Percentiles rank a stretch among this genome's conserved stretches.
Evolutionary conservation across 306 rosid species (phyloP).

Genomic region (Betula pendula): DNA sequence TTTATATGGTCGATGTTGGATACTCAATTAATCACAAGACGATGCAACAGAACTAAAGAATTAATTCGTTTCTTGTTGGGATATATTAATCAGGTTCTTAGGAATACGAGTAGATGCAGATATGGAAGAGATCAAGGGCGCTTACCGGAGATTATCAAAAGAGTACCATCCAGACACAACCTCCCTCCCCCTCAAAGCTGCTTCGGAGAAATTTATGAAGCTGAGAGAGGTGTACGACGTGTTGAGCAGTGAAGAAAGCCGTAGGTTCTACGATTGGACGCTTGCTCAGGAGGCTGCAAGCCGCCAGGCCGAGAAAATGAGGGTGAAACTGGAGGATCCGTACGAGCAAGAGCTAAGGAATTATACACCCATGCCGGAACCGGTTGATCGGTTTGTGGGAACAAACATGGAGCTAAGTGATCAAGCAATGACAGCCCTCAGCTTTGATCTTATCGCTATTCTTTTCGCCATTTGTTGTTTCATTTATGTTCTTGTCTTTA

Average conservation of each 20-base stretch:
- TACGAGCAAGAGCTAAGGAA: slow-evolving; percentile 36
- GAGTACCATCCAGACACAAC: slow-evolving; percentile 99
- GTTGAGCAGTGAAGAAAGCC: slow-evolving; percentile 61
- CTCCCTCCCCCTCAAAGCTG: slow-evolving; percentile 79
- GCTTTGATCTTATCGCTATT: slow-evolving; percentile 62
- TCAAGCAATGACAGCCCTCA: slow-evolving; percentile 77
- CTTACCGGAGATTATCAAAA: slow-evolving; percentile 73
- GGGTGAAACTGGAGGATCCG: slow-evolving; percentile 80
- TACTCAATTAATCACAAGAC: too few species aligned
- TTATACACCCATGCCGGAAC: slow-evolving; percentile 64
- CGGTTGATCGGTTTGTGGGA: slow-evolving; percentile 82
- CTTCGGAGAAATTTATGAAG: slow-evolving; percentile 79
- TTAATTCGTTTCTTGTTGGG: not conserved
- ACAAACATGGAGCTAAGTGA: slow-evolving; percentile 75
- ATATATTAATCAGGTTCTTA: slow-evolving; percentile 57
- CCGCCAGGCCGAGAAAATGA: slow-evolving; percentile 67
- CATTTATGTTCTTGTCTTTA: slow-evolving; percentile 55
- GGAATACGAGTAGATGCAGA: slow-evolving; percentile 71
- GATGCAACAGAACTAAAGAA: too few species aligned
- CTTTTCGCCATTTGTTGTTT: slow-evolving; percentile 58
- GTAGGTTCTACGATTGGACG: slow-evolving; percentile 85
- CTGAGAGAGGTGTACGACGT: slow-evolving; percentile 66
- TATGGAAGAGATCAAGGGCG: slow-evolving; percentile 76
- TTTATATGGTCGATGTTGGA: too few species aligned
- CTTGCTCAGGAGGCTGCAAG: slow-evolving; percentile 88